These are phyloP conservation scores for Exidia glandulosa DNA, from an alignment of 768 basidiomycete genomes.

Conservation along the genomic window DNA sequence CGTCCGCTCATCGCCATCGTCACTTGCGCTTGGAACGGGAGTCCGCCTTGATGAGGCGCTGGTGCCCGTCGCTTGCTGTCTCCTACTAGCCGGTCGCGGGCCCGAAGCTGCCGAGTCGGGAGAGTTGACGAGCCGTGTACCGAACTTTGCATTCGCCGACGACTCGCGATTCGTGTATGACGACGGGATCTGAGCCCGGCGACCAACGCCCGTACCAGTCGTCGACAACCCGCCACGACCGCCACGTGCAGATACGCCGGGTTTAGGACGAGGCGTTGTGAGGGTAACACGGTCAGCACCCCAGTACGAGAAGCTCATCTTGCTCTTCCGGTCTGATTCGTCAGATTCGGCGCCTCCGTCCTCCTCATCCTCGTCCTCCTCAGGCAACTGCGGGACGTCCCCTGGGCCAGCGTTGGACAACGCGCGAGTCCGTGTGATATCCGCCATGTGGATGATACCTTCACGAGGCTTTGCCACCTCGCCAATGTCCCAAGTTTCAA, in stretches of 20 bases:
- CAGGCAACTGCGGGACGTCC: slow-evolving; percentile 59
- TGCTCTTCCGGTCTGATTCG: slow-evolving; percentile 81
- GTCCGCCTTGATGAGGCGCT: slow-evolving; percentile 2
- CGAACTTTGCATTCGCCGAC: slow-evolving; percentile 89
- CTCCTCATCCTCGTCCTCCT: slow-evolving; percentile 38
- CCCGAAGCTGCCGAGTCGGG: slow-evolving; percentile 32
- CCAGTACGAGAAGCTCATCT: slow-evolving; percentile 93
- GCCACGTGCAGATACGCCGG: slow-evolving; percentile 20
- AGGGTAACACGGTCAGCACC: slow-evolving; percentile 85
- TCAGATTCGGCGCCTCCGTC: slow-evolving; percentile 55
- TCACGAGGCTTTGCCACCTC: slow-evolving; percentile 64
- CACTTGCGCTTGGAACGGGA: slow-evolving; percentile 36
- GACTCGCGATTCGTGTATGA: slow-evolving; percentile 42
- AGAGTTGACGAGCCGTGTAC: slow-evolving; percentile 57
- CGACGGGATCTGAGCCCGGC: slow-evolving; percentile 9
- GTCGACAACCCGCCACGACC: background rate
- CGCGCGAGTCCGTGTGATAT: slow-evolving; percentile 49
- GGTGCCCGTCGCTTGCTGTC: slow-evolving; percentile 32
- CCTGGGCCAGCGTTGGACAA: slow-evolving; percentile 39
- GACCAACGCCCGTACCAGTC: slow-evolving; percentile 4
- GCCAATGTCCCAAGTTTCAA: slow-evolving; percentile 80
- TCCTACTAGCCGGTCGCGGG: slow-evolving; percentile 53
- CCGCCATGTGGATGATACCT: slow-evolving; percentile 83
- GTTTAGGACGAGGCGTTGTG: slow-evolving; percentile 61
- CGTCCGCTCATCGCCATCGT: slow-evolving; percentile 52